phyloP scores from a whole-genome alignment of 306 rosid genomes.

The Lablab purpureus region DNA sequence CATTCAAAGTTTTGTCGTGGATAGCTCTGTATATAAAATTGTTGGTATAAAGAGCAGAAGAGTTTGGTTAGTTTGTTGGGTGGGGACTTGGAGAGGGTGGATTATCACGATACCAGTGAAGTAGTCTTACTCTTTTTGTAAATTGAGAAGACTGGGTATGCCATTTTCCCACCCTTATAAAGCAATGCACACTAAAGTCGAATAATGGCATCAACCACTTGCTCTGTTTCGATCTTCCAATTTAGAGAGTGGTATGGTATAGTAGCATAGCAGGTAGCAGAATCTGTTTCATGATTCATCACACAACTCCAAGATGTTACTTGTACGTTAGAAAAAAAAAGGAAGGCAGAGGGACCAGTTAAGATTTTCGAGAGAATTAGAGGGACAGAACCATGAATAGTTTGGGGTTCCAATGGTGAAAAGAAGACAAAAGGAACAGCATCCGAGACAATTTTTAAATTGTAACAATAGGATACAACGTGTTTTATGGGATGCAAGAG shows the following conservation, averaged over 20 bases:
- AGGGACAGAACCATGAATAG: slow-evolving; percentile 35
- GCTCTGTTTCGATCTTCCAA: neutral
- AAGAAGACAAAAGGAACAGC: slow-evolving; percentile 63
- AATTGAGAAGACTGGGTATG: slow-evolving; percentile 11
- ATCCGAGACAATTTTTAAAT: slow-evolving; percentile 46
- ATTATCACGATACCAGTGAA: neutral
- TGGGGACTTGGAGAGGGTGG: neutral
- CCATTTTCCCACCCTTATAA: neutral
- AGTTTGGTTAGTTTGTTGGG: slow-evolving; percentile 10
- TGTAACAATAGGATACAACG: slow-evolving; percentile 51
- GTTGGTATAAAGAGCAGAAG: neutral
- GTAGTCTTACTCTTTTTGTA: neutral
- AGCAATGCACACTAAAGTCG: slow-evolving; percentile 26
- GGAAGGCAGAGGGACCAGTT: slow-evolving; percentile 26
- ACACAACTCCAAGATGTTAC: slow-evolving; percentile 23
- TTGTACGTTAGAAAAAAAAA: slow-evolving; percentile 35
- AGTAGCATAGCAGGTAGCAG: neutral
- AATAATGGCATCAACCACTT: slow-evolving; percentile 33
- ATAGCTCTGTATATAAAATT: neutral
- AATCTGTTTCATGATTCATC: slow-evolving; percentile 25
- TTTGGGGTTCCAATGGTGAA: slow-evolving; percentile 48
- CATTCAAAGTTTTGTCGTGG: slow-evolving; percentile 33
- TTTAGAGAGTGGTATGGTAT: neutral
- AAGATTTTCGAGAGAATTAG: slow-evolving; percentile 40
- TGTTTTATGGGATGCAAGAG: slow-evolving; percentile 64